A percentile compares a stretch with the other conserved stretches of the same genome.
Conservation (phyloP, 2,329 filamentous ascomycete species). For the Aspergillus unguis region DNA sequence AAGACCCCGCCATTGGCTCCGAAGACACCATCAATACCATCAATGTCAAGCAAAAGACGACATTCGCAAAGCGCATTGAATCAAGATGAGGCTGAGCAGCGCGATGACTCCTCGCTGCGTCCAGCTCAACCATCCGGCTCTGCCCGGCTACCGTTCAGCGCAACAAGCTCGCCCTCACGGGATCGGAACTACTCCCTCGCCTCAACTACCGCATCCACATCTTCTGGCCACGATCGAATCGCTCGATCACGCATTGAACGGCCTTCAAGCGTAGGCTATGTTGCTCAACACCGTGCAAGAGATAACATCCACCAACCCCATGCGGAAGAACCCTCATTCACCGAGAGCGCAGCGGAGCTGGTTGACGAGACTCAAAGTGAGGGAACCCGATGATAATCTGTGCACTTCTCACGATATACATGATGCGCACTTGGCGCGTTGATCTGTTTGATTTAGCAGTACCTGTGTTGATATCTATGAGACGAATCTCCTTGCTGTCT, state of each 20-base stretch:
- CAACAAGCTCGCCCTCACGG: slow-evolving; percentile 34
- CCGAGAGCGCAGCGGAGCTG: slow-evolving; percentile 45
- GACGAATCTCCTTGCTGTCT: slow-evolving; percentile 21
- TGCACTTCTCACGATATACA: slow-evolving; percentile 2
- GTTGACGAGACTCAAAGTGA: slow-evolving; percentile 33
- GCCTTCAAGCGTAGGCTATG: slow-evolving; percentile 51
- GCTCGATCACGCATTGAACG: slow-evolving; percentile 28
- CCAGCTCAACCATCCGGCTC: slow-evolving; percentile 26
- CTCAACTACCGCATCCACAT: slow-evolving; percentile 37
- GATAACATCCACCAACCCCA: slow-evolving; percentile 47
- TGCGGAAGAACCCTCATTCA: slow-evolving; percentile 35
- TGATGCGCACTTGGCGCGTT: slow-evolving; percentile 6
- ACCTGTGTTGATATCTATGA: slow-evolving; percentile 18
- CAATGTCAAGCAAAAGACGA: slow-evolving; percentile 58
- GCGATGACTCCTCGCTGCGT: slow-evolving; percentile 16
- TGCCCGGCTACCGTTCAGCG: slow-evolving; percentile 43
- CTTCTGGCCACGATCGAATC: slow-evolving; percentile 35
- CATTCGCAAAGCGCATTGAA: slow-evolving; percentile 17
- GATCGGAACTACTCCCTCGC: slow-evolving; percentile 36
- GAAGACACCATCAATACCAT: slow-evolving; percentile 42
- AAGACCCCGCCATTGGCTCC: slow-evolving; percentile 40
- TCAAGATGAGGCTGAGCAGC: slow-evolving; percentile 12
- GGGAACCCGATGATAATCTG: slow-evolving; percentile 7
- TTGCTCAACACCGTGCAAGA: slow-evolving; percentile 47
- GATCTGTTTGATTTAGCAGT: slow-evolving; percentile 7